A percentile compares a stretch with the other conserved stretches of the same genome.
phyloP scores from a whole-genome alignment of 257 asterid genomes.

The Solanum piurae region DNA sequence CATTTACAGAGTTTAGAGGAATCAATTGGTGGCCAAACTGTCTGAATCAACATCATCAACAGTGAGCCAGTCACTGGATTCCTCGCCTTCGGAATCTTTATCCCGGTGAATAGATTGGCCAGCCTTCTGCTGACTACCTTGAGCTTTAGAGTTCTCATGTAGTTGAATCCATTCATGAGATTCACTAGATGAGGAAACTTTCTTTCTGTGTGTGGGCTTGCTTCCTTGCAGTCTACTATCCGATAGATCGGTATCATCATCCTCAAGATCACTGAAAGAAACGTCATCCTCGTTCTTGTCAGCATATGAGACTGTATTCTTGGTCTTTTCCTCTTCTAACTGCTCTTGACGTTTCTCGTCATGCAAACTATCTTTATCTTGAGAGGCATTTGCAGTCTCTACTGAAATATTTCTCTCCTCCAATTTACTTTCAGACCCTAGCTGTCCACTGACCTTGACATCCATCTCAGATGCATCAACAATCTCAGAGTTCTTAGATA shows the following conservation, averaged over 20 bases:
- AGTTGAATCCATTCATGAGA: conserved; percentile 44
- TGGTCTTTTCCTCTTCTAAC: conserved; percentile 10
- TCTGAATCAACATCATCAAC: conserved; percentile 58
- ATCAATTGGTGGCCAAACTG: conserved; percentile 31
- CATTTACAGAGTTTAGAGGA: conserved; percentile 12
- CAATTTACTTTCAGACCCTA: conserved; percentile 3
- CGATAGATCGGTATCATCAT: conserved; percentile 31
- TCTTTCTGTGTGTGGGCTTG: conserved; percentile 15
- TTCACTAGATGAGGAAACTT: conserved; percentile 22
- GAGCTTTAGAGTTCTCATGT: conserved; percentile 19
- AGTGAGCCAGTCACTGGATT: conserved; percentile 64
- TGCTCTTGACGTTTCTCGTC: conserved; percentile 14
- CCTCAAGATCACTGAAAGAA: conserved; percentile 75
- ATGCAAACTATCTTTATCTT: conserved; percentile 10
- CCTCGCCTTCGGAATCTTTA: conserved; percentile 66
- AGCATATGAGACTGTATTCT: not conserved
- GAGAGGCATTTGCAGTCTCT: conserved; percentile 12
- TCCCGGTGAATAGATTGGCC: conserved; percentile 20
- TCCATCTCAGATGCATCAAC: conserved; percentile 5
- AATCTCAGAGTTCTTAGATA: conserved; percentile 21
- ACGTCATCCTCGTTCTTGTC: conserved; percentile 36
- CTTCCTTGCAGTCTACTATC: conserved; percentile 7
- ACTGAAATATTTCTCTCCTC: conserved; percentile 5
- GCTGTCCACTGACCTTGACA: not conserved
- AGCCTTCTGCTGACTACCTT: conserved; percentile 16